phyloP scores from a whole-genome alignment of 2,329 filamentous ascomycete genomes.

The Samsoniella hepiali region DNA sequence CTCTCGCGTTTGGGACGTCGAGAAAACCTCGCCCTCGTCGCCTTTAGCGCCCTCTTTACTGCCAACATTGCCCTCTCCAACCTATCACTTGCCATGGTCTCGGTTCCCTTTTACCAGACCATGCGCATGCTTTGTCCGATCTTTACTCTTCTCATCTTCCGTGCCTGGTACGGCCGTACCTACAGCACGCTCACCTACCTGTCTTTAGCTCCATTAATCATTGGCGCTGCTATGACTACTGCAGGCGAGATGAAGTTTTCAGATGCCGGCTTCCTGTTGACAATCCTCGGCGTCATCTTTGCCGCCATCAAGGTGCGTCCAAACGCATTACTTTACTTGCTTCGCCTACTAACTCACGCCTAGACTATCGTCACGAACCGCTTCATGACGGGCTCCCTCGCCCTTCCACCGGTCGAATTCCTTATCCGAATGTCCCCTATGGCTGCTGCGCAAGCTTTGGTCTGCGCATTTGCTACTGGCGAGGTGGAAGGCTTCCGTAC shows the following conservation, averaged over 20 bases:
- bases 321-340: not conserved
- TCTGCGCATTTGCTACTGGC: slow-evolving; percentile 50
- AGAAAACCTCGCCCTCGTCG: slow-evolving; percentile 53
- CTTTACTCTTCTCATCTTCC: slow-evolving; percentile 61
- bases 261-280: slow-evolving; percentile 53
- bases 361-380: slow-evolving; percentile 61
- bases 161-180: slow-evolving; percentile 50
- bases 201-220: slow-evolving; percentile 57
- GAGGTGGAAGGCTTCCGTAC: slow-evolving; percentile 46
- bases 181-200: slow-evolving; percentile 57
- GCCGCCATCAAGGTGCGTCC: slow-evolving; percentile 50
- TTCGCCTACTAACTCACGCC: slow-evolving; percentile 21
- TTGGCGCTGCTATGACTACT: slow-evolving; percentile 58
- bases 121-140: slow-evolving; percentile 60
- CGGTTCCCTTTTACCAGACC: slow-evolving; percentile 64
- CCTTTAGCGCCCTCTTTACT: slow-evolving; percentile 60
- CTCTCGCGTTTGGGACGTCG: slow-evolving; percentile 49
- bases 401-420: slow-evolving; percentile 56
- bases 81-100: slow-evolving; percentile 58
- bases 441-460: slow-evolving; percentile 52
- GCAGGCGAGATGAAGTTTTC: slow-evolving; percentile 62
- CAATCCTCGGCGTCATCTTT: slow-evolving; percentile 51
- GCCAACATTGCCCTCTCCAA: slow-evolving; percentile 64
- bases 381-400: slow-evolving; percentile 59
- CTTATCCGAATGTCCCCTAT: slow-evolving; percentile 62